A percentile compares a stretch with the other conserved stretches of the same genome.
Conservation (phyloP, 768 basidiomycete species). For the Termitomyces sp. region DNA sequence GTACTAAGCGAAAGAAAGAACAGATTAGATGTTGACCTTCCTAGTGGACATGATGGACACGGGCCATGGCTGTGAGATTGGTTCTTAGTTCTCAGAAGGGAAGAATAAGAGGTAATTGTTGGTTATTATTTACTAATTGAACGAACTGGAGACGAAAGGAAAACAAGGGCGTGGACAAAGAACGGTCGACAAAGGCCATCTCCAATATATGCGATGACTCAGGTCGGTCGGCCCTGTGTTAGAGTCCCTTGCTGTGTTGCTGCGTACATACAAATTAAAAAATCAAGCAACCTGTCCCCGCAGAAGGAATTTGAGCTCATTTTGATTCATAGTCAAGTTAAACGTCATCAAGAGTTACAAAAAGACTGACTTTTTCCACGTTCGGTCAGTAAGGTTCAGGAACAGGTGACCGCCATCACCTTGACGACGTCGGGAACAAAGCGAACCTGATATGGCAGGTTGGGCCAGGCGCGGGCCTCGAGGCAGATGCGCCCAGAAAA, state of each 20-base stretch:
- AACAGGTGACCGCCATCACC: conserved; percentile 3
- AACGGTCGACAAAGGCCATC: not conserved
- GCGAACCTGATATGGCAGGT: conserved; percentile 9
- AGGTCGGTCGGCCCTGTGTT: not conserved
- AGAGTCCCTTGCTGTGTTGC: not conserved
- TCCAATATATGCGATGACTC: not conserved
- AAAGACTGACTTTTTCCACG: not conserved
- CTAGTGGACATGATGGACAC: not conserved
- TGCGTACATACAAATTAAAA: not conserved
- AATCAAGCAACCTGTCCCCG: not conserved
- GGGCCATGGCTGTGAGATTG: not conserved
- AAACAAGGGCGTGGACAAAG: not conserved
- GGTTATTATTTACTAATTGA: not conserved
- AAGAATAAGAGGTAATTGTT: not conserved
- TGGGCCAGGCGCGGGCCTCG: not conserved
- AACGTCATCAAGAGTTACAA: not conserved
- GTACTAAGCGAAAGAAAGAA: not conserved
- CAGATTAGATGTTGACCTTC: no score
- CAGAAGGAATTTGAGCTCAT: not conserved
- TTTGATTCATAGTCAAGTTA: not conserved
- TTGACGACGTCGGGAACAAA: conserved; percentile 13
- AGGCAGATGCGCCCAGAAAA: not conserved
- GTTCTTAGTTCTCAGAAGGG: not conserved
- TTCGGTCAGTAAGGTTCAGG: not conserved
- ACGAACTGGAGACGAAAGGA: not conserved